Base-by-base conservation (phyloP, 805 yeast genomes). In the Komagataella pastoris region DNA sequence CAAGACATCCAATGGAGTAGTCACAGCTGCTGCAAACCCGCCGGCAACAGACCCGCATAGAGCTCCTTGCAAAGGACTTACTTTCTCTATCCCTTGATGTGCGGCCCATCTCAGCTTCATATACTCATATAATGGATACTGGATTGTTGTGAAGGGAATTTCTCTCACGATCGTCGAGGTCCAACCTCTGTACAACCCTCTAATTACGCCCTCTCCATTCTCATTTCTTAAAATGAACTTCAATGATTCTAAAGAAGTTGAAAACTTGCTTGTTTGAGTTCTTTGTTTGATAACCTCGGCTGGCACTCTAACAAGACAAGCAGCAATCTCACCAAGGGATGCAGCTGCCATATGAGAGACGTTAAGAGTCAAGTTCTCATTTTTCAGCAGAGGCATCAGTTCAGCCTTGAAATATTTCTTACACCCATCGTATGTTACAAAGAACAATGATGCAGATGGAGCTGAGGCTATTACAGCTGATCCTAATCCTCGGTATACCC, bases 281-380 rank as follows among this genome's bases (percentile, higher is more conserved):
- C 97, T 74, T 68, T 93, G 99, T 67, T 93, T 93, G 59, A 93
- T 81, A 23, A 93, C 95, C 63, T 93, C 99, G 0, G 96, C 95
- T 0, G 99, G 99, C 0, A 93, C 99, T 53, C 99, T 74, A 1
- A 93, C 93, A 53, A 84, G 67, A 65, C 99, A 93, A 0, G 99
- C 99, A 1, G 93, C 84, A 14, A 89, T 73, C 62, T 93, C 99
- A 53, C 99, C 99, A 12, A 81, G 61, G 1, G 95, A 84, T 1
- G 98, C 96, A 21, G 93, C 73, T 2, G 79, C 54, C 98, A 93
- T 93, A 61, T 93, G 98, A 2, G 83, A 75, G 1, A 73, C 36
- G 0, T 77, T 72, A 65, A 50, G 68, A 60, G 53, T 61, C 56
- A 59, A 58, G 69, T 52, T 51, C 49, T 60, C 61, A 53, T 62